Evolutionary conservation across 495 filamentous ascomycete genomes (phyloP).

Genomic region (Hyaloscypha finlandica): DNA sequence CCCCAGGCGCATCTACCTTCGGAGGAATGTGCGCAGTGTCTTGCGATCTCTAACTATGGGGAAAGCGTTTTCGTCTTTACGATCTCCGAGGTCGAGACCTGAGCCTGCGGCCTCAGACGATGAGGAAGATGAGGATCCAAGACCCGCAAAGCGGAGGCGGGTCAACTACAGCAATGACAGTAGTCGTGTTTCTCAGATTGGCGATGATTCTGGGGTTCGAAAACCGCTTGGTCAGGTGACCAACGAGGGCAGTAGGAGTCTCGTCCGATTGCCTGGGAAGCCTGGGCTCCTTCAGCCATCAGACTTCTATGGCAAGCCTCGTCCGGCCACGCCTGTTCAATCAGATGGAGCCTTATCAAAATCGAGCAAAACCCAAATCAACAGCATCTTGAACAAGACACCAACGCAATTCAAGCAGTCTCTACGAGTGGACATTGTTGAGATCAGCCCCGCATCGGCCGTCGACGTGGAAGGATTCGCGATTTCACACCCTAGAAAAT

Average conservation of each 20-base stretch:
- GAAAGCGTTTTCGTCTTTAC: conserved; percentile 18
- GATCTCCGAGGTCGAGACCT: not conserved
- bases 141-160: conserved; percentile 28
- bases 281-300: conserved; percentile 14
- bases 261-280: not conserved
- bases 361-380: conserved; percentile 20
- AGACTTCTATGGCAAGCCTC: conserved; percentile 24
- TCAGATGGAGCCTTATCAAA: not conserved
- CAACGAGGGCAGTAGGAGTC: conserved; percentile 12
- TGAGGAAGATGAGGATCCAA: conserved; percentile 20
- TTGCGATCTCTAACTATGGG: conserved; percentile 26
- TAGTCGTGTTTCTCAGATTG: not conserved
- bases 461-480: conserved; percentile 1
- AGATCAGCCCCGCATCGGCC: conserved; percentile 33
- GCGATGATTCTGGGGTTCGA: not conserved
- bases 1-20: conserved; percentile 12
- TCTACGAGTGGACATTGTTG: conserved; percentile 49
- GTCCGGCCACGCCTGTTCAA: not conserved
- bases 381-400: conserved; percentile 34
- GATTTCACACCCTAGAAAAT: not conserved
- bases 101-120: conserved; percentile 9
- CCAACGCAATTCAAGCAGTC: conserved; percentile 38
- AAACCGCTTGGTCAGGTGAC: conserved; percentile 26
- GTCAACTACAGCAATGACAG: not conserved
- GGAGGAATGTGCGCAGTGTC: conserved; percentile 27